Base-by-base conservation (phyloP, 2,329 filamentous ascomycete species). In the Pyrenophora seminiperda region DNA sequence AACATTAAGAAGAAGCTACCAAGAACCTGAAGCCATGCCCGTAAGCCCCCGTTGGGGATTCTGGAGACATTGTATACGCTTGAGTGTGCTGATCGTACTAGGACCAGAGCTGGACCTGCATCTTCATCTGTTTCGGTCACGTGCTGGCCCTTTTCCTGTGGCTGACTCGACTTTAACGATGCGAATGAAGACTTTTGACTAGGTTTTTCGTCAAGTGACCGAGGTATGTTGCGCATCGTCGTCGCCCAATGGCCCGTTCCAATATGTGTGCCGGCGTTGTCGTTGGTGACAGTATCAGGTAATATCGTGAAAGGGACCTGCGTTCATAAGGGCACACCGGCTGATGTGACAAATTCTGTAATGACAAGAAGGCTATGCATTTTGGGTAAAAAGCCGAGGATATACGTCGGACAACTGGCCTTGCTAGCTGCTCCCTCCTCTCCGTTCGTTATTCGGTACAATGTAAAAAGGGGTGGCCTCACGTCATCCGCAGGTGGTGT, bases 1-100 rank as follows among this genome's bases (percentile, higher is more conserved):
- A 78, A 78, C 54, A 79, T 74, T 6, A 80, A 53, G 43, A 78
- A 76, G 62, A 79, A 80, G n/a, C 66, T 64, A 2, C 75, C 76
- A 1, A 77, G 41, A 4, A 80, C 77, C 50, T 79, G 77, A 22
- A 80, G 57, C 78, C 77, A 80, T 4, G 78, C 77, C 54, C 53
- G 65, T 4, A 76, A 50, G 0, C 78, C 78, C 13, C 77, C 77
- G 61, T 80, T 71, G 0, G 78, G 78, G 14, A 79, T 76, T 17
- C 64, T 66, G 13, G 66, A 67, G 20, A 74, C 65, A 61, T 78
- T 73, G 47, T 73, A 74, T 24, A 78, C 72, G 29, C 72, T 77
- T 29, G 56, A 58, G 36, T 54, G 50, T 39, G 41, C 58, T 10
- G 59, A 66, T 15, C 54, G 59, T 2, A 63, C 63, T 5, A 54